Percentiles rank a stretch among this genome's conserved stretches.
Evolutionary conservation across 2,329 filamentous ascomycete genomes (phyloP).

Genomic region (Aspergillus piperis): DNA sequence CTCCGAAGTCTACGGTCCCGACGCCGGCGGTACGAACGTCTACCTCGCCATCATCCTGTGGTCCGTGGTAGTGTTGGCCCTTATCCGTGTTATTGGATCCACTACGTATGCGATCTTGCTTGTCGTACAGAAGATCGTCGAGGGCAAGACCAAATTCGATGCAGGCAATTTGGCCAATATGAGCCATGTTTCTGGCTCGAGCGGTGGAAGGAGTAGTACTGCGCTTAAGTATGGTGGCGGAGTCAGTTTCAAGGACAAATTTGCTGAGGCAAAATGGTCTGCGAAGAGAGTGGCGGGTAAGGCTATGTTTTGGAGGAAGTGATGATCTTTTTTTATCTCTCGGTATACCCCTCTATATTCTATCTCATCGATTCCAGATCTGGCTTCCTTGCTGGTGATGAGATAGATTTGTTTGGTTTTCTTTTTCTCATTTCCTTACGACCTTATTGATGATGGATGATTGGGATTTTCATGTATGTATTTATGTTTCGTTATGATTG

Average conservation of each 20-base stretch:
- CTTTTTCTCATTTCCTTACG: conserved; percentile 14
- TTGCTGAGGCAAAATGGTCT: conserved; percentile 39
- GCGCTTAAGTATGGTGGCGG: conserved; percentile 33
- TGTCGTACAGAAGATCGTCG: conserved; percentile 77
- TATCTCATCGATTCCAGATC: neutral
- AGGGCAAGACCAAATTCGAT: conserved; percentile 71
- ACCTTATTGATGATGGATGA: conserved; percentile 11
- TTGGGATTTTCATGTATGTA: conserved; percentile 9
- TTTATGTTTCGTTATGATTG: conserved; percentile 12
- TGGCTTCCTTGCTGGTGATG: neutral
- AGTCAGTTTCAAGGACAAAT: conserved; percentile 37
- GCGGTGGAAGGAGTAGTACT: conserved; percentile 20
- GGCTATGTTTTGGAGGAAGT: conserved; percentile 45
- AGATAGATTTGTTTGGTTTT: conserved; percentile 7
- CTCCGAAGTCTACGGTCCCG: conserved; percentile 76
- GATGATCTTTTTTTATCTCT: neutral
- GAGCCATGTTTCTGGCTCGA: conserved; percentile 23
- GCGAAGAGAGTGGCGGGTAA: conserved; percentile 36
- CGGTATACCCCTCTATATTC: neutral
- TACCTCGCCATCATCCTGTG: conserved; percentile 94
- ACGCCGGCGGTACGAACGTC: conserved; percentile 74
- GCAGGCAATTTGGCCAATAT: conserved; percentile 38
- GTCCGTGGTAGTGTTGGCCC: conserved; percentile 80
- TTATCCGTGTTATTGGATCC: conserved; percentile 83
- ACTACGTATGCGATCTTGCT: conserved; percentile 83